phyloP scores from a whole-genome alignment of 2,329 filamentous ascomycete species.

The Pseudogymnoascus sp. region DNA sequence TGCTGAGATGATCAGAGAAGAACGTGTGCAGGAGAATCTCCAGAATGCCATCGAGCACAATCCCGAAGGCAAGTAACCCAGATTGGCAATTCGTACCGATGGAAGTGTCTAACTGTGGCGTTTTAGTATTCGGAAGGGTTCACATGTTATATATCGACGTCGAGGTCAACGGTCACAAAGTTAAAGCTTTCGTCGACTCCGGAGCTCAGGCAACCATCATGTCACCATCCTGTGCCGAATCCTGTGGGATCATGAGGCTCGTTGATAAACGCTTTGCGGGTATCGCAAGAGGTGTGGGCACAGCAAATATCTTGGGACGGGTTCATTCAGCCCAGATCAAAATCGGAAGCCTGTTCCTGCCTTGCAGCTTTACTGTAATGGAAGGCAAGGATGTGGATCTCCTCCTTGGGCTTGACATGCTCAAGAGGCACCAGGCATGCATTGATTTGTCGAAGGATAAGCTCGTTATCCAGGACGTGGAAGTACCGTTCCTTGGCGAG shows the following conservation, averaged over 20 bases:
- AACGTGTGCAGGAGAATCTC: conserved; percentile 88
- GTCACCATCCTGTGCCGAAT: conserved; percentile 86
- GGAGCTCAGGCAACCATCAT: conserved; percentile 98
- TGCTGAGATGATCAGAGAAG: conserved; percentile 93
- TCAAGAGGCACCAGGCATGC: conserved; percentile 88
- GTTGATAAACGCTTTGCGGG: conserved; percentile 89
- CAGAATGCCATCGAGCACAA: conserved; percentile 97
- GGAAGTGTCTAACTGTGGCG: conserved; percentile 14
- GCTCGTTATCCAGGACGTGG: conserved; percentile 79
- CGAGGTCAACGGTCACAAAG: conserved; percentile 83
- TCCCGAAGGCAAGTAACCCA: conserved; percentile 67
- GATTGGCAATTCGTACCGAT: neutral
- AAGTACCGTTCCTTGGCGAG: conserved; percentile 85
- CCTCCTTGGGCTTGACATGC: conserved; percentile 88
- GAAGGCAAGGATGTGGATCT: conserved; percentile 95
- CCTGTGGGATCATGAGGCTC: conserved; percentile 91
- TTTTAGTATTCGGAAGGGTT: conserved; percentile 79
- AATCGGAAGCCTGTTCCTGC: conserved; percentile 78
- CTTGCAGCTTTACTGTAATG: conserved; percentile 98
- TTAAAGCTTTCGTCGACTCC: conserved; percentile 96
- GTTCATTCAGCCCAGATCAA: conserved; percentile 94
- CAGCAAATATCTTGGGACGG: conserved; percentile 86
- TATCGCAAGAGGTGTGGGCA: conserved; percentile 87
- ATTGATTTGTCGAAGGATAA: conserved; percentile 83
- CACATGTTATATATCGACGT: conserved; percentile 96